Evolutionary conservation across 2,329 filamentous ascomycete genomes (phyloP).

Genomic region (Escovopsis sp.): DNA sequence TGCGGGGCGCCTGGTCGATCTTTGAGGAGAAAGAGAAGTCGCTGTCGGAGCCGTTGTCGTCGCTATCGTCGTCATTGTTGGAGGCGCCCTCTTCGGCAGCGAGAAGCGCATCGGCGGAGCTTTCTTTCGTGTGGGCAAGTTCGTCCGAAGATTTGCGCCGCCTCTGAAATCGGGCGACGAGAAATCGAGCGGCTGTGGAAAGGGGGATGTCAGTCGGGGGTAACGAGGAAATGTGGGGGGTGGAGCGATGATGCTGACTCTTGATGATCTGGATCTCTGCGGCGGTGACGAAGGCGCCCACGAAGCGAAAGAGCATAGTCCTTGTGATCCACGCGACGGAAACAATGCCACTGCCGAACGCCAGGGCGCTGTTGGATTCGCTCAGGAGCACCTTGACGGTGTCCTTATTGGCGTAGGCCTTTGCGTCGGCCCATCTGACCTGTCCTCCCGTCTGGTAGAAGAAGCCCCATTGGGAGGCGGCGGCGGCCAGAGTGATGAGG

Average conservation of each 20-base stretch:
- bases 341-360: constrained; percentile 11
- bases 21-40: constrained; percentile 1
- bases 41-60: not conserved
- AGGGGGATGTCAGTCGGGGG: not conserved
- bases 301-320: constrained; percentile 10
- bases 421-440: constrained; percentile 18
- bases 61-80: constrained; percentile 5
- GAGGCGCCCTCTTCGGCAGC: not conserved
- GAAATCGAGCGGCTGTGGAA: not conserved
- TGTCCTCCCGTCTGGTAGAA: constrained; percentile 18
- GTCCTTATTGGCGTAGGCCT: constrained; percentile 16
- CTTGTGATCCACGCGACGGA: constrained; percentile 12
- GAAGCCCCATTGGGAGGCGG: constrained; percentile 18
- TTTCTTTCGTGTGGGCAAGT: not conserved
- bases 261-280: constrained; percentile 9
- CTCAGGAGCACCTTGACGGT: constrained; percentile 18
- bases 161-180: not conserved
- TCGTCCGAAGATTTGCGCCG: not conserved
- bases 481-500: constrained; percentile 13
- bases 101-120: constrained; percentile 1
- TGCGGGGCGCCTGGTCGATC: constrained; percentile 7
- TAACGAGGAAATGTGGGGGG: not conserved
- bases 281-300: constrained; percentile 11
- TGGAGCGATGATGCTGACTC: constrained; percentile 2
- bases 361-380: constrained; percentile 14